Conservation (phyloP, 805 yeast species). For the Blastobotrys terrestris region DNA sequence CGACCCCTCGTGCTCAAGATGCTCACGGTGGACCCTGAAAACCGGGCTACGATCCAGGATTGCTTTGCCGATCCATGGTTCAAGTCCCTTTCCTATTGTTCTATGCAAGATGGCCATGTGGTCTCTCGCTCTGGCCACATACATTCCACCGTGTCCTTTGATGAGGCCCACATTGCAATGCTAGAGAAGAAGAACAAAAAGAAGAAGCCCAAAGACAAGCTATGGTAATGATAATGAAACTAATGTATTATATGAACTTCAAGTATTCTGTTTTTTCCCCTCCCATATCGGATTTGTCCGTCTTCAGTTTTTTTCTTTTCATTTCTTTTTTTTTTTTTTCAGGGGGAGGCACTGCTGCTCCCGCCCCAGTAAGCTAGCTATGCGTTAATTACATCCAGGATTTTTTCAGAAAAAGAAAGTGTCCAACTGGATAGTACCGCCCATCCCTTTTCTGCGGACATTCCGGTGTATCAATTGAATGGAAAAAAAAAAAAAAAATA, state of each 20-base stretch:
- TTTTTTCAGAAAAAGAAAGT: too few relatives aligned
- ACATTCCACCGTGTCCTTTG: conserved; percentile 86
- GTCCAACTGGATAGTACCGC: too few relatives aligned
- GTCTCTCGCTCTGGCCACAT: conserved; percentile 54
- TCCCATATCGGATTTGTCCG: not conserved
- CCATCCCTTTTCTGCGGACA: too few relatives aligned
- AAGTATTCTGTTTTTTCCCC: not conserved
- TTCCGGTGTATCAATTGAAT: too few relatives aligned
- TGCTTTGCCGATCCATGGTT: conserved; percentile 57
- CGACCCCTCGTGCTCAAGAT: conserved; percentile 56
- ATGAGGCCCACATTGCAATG: conserved; percentile 92
- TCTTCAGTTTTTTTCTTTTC: too few relatives aligned
- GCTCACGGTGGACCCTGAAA: conserved; percentile 58
- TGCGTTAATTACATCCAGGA: too few relatives aligned
- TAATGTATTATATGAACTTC: not conserved
- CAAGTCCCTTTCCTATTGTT: conserved; percentile 59
- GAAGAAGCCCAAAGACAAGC: conserved; percentile 47
- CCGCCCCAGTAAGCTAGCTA: too few relatives aligned
- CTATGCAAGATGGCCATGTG: conserved; percentile 31
- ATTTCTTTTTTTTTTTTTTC: too few relatives aligned
- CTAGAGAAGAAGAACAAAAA: conserved; percentile 62
- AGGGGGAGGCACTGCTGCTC: not conserved
- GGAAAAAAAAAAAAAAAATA: too few relatives aligned
- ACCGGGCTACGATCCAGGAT: conserved; percentile 53
- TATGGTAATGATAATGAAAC: conserved; percentile 26